These are phyloP conservation scores for Kwoniella sp. DNA, from an alignment of 768 basidiomycete species.

Conservation along the genomic window DNA sequence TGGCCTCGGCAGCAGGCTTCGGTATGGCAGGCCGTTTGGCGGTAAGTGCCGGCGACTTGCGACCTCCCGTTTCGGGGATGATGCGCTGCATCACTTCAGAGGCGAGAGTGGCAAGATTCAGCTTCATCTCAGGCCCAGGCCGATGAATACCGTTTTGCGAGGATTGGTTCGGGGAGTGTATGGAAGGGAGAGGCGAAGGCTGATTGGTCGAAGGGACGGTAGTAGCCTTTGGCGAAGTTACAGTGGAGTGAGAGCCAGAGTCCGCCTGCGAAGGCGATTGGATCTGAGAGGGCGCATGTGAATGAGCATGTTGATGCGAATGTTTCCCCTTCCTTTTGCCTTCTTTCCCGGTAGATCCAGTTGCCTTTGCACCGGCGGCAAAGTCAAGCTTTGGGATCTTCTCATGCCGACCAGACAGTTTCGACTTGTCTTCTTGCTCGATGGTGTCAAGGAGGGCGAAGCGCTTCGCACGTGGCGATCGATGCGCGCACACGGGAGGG, in stretches of 20 bases:
- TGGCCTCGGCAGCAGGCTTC: conserved; percentile 18
- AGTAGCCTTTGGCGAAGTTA: not conserved
- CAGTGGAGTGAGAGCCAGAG: conserved; percentile 1
- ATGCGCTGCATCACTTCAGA: conserved; percentile 22
- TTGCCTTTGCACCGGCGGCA: conserved; percentile 47
- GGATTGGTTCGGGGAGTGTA: not conserved
- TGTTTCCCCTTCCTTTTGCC: conserved; percentile 28
- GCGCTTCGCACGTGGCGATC: conserved; percentile 45
- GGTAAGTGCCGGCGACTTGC: conserved; percentile 52
- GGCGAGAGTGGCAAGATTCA: conserved; percentile 13
- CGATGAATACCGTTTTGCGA: not conserved
- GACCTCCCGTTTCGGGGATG: conserved; percentile 17
- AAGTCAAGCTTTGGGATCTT: conserved; percentile 50
- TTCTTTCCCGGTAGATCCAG: conserved; percentile 32
- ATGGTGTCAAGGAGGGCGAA: conserved; percentile 42
- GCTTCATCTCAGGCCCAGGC: conserved; percentile 9
- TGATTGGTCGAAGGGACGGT: conserved; percentile 14
- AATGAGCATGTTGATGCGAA: conserved; percentile 12
- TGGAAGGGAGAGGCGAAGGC: conserved; percentile 8
- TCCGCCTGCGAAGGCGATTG: not conserved
- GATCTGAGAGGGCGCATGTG: not conserved
- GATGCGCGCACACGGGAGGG: conserved; percentile 46
- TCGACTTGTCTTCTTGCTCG: conserved; percentile 48
- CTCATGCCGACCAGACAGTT: conserved; percentile 46
- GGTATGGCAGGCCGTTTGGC: conserved; percentile 40